Evolutionary conservation across 495 filamentous ascomycete genomes (phyloP).

Genomic region (Xylaria castorea): DNA sequence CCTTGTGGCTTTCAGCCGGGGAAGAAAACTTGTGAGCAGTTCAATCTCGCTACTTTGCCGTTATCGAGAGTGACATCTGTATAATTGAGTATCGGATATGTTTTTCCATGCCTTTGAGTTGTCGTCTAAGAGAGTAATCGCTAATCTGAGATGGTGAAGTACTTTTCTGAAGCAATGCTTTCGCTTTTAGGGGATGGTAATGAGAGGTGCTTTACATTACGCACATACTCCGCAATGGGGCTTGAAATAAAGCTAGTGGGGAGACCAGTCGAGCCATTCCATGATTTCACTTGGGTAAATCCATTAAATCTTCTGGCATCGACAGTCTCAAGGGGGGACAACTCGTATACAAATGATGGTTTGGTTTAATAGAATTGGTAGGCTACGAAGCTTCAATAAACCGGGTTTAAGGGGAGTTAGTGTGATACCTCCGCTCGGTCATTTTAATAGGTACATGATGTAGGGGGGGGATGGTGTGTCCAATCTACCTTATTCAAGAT

Average conservation of each 20-base stretch:
- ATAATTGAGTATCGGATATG: background rate
- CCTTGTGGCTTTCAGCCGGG: conserved; percentile 39
- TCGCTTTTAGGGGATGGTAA: background rate
- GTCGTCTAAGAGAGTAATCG: background rate
- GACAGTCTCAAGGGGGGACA: background rate
- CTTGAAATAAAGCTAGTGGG: background rate
- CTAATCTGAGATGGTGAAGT: conserved; percentile 18
- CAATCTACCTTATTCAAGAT: background rate
- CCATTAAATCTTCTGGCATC: background rate
- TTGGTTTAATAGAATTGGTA: background rate
- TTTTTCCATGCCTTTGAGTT: background rate
- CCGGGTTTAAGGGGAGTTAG: conserved; percentile 16
- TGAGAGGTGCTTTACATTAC: background rate
- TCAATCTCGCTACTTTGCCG: background rate
- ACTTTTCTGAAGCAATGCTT: background rate
- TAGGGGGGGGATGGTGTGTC: background rate
- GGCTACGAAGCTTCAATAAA: background rate
- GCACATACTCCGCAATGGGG: background rate
- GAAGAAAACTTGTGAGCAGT: conserved; percentile 34
- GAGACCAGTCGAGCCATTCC: background rate
- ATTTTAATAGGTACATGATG: background rate
- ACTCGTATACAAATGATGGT: background rate
- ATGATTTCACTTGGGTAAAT: background rate
- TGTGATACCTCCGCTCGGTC: background rate
- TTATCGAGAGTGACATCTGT: background rate